These are phyloP conservation scores for Xylaria acuta DNA, from an alignment of 495 filamentous ascomycete genomes.

Conservation along the genomic window DNA sequence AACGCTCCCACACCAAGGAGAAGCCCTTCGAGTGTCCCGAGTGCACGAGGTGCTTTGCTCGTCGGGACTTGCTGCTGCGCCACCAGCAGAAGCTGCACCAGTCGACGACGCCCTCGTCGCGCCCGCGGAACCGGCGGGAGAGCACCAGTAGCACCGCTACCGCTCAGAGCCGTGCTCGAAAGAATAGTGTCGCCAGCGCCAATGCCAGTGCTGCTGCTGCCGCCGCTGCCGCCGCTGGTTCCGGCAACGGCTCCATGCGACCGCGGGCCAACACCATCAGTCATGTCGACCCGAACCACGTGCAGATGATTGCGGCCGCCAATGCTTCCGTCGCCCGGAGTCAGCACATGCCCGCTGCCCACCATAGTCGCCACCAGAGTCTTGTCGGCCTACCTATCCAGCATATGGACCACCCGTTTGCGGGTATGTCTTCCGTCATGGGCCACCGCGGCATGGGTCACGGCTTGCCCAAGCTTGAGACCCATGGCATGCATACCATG, in stretches of 20 bases:
- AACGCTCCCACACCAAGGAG: slow-evolving; percentile 98
- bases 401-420: slow-evolving; percentile 61
- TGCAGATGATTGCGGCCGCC: slow-evolving; percentile 71
- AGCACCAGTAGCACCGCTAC: slow-evolving; percentile 77
- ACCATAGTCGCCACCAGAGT: slow-evolving; percentile 70
- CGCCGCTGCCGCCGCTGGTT: slow-evolving; percentile 38
- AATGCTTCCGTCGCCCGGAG: slow-evolving; percentile 58
- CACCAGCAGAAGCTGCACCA: slow-evolving; percentile 99
- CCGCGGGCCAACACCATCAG: slow-evolving; percentile 97
- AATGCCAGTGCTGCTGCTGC: slow-evolving; percentile 33
- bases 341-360: slow-evolving; percentile 59
- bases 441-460: slow-evolving; percentile 68
- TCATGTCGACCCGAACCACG: slow-evolving; percentile 81
- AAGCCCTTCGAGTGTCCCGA: slow-evolving; percentile 99
- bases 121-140: slow-evolving; percentile 83
- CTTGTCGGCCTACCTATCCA: slow-evolving; percentile 69
- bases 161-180: slow-evolving; percentile 77
- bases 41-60: slow-evolving; percentile 92
- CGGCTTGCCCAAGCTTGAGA: slow-evolving; percentile 84
- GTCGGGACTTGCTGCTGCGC: slow-evolving; percentile 87
- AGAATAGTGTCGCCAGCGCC: slow-evolving; percentile 83
- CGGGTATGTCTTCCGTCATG: slow-evolving; percentile 72
- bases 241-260: slow-evolving; percentile 68
- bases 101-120: slow-evolving; percentile 89
- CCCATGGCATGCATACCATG: slow-evolving; percentile 60